Conservation (phyloP, 345 rosid genomes). For the Turritis glabra region DNA sequence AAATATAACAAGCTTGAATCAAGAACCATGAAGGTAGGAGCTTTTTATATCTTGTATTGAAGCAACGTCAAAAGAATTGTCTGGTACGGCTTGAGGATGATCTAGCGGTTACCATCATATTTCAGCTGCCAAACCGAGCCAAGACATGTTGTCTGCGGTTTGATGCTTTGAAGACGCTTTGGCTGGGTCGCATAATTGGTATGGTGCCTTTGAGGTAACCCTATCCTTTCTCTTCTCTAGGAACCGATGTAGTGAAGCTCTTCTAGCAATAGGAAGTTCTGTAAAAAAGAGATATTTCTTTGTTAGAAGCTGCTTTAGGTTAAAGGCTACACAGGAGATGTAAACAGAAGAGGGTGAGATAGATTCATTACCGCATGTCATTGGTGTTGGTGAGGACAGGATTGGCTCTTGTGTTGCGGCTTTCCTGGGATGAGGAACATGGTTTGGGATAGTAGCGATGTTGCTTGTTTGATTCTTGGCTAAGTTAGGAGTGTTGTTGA, state of each 20-base stretch:
- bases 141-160: constrained; percentile 47
- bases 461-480: constrained; percentile 33
- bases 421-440: constrained; percentile 40
- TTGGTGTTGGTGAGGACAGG: constrained; percentile 43
- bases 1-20: not conserved
- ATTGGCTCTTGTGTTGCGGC: constrained; percentile 42
- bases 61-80: constrained; percentile 26
- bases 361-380: constrained; percentile 52
- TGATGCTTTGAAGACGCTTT: constrained; percentile 42
- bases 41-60: constrained; percentile 8
- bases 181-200: constrained; percentile 41
- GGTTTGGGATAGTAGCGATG: constrained; percentile 31
- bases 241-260: constrained; percentile 94
- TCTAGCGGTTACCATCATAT: constrained; percentile 22
- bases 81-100: constrained; percentile 11
- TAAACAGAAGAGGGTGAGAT: not conserved
- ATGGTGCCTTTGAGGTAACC: constrained; percentile 65
- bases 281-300: not conserved
- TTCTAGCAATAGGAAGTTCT: constrained; percentile 93
- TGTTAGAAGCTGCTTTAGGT: not conserved
- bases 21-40: constrained; percentile 19
- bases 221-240: constrained; percentile 92
- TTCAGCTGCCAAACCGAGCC: constrained; percentile 77
- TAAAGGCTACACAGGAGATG: not conserved
- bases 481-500: constrained; percentile 30